phyloP scores from a whole-genome alignment of 2,329 filamentous ascomycete species.

The Xylariaceae sp. region DNA sequence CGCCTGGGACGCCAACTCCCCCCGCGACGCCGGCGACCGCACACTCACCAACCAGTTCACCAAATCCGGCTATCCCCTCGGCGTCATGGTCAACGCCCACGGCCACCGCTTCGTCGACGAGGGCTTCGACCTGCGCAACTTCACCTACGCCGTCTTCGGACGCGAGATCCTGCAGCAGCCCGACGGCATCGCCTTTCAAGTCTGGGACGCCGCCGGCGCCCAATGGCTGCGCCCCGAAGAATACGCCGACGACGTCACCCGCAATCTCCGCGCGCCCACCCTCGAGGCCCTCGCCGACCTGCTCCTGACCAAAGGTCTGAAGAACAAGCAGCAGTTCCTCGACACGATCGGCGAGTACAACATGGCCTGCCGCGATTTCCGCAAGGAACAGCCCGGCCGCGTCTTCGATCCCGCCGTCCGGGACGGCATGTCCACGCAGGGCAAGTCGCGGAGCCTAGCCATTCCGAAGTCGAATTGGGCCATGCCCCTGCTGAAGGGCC shows the following conservation, averaged over 20 bases:
- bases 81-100: constrained; percentile 55
- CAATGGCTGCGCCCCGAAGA: constrained; percentile 55
- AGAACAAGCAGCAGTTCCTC: constrained; percentile 41
- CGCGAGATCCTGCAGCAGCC: constrained; percentile 56
- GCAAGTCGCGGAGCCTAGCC: constrained; percentile 36
- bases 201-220: constrained; percentile 53
- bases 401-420: constrained; percentile 56
- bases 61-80: constrained; percentile 63
- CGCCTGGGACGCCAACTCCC: constrained; percentile 59
- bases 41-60: constrained; percentile 61
- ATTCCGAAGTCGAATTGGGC: constrained; percentile 64
- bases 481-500: constrained; percentile 47
- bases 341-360: constrained; percentile 53
- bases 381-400: constrained; percentile 38
- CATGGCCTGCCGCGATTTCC: constrained; percentile 44
- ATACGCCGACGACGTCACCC: constrained; percentile 53
- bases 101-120: constrained; percentile 62
- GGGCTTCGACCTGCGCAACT: constrained; percentile 59
- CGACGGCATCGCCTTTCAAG: constrained; percentile 53
- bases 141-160: constrained; percentile 62
- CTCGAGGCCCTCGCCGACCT: constrained; percentile 52
- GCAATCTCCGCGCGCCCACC: constrained; percentile 44
- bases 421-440: constrained; percentile 58
- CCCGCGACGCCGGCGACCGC: constrained; percentile 49
- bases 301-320: constrained; percentile 42